phyloP scores from a whole-genome alignment of 2,329 filamentous ascomycete species.

The Fusarium miscanthi region DNA sequence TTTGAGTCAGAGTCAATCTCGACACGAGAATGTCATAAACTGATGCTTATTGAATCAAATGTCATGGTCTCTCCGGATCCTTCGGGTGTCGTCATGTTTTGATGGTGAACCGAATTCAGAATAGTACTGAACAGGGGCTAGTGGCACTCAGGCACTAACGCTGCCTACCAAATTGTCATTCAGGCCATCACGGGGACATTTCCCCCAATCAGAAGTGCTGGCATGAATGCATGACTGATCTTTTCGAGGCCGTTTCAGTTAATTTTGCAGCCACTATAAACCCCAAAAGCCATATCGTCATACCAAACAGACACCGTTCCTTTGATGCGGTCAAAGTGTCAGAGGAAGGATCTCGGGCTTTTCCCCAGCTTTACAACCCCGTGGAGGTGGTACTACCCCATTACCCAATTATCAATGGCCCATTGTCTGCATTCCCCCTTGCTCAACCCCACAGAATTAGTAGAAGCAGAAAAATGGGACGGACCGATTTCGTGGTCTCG shows the following conservation, averaged over 20 bases:
- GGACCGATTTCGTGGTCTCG: conserved; percentile 42
- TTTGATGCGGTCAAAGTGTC: neutral
- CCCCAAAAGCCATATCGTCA: neutral
- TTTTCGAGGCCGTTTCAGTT: neutral
- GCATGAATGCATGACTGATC: too few relatives aligned
- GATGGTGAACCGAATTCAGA: neutral
- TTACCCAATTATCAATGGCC: neutral
- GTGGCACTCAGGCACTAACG: neutral
- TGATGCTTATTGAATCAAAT: neutral
- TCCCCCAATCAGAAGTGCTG: neutral
- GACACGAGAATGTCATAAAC: neutral
- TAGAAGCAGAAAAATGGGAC: conserved; percentile 25
- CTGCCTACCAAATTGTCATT: neutral
- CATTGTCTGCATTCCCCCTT: neutral
- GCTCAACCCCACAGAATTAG: conserved; percentile 17
- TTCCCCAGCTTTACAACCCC: conserved; percentile 31
- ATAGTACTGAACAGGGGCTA: conserved; percentile 3
- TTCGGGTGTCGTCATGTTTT: conserved; percentile 29
- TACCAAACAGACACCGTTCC: neutral
- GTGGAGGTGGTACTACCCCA: conserved; percentile 3
- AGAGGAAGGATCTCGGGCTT: neutral
- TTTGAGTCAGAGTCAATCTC: neutral
- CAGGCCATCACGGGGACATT: neutral
- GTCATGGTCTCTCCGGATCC: conserved; percentile 9
- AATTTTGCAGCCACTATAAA: neutral